Evolutionary conservation across 208 protist species (phyloP).

Genomic region (Wallacemonas sp.): DNA sequence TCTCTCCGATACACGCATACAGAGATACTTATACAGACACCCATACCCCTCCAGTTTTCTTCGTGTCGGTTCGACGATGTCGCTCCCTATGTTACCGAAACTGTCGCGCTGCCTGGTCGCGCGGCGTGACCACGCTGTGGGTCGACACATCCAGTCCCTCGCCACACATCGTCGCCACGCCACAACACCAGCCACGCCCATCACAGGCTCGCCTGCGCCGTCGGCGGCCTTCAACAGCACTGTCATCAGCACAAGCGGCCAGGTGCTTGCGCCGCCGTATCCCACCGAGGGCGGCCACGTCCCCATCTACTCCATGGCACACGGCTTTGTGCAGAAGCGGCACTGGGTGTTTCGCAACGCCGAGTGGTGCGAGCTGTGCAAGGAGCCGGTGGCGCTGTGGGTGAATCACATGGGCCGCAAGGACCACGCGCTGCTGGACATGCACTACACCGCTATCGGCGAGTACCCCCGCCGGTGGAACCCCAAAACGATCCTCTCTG

Average conservation of each 20-base stretch:
- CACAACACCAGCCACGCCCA: not conserved
- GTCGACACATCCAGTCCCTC: too few relatives aligned
- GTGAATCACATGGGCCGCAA: conserved; percentile 88
- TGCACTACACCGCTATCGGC: conserved; percentile 84
- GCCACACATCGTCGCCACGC: not conserved
- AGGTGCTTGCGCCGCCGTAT: conserved; percentile 53
- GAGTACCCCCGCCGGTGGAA: conserved; percentile 84
- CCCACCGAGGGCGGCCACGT: conserved; percentile 81
- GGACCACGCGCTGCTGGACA: conserved; percentile 88
- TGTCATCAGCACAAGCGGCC: not conserved
- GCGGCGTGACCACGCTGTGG: too few relatives aligned
- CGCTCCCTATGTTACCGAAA: too few relatives aligned
- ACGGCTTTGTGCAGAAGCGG: conserved; percentile 83
- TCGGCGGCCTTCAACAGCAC: conserved; percentile 7
- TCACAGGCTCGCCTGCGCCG: not conserved
- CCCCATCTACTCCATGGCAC: conserved; percentile 83
- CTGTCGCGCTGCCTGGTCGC: too few relatives aligned
- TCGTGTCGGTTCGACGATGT: too few relatives aligned
- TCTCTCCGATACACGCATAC: too few relatives aligned
- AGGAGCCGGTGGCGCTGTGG: conserved; percentile 85
- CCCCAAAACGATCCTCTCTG: conserved; percentile 56
- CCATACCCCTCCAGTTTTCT: too few relatives aligned
- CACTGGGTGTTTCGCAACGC: conserved; percentile 85
- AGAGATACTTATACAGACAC: too few relatives aligned
- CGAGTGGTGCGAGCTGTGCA: conserved; percentile 91